Evolutionary conservation across 1,139 yeast species (phyloP), one percentile per base, ranked within the genome.

Genomic region (Lizanozyma gosingica): DNA sequence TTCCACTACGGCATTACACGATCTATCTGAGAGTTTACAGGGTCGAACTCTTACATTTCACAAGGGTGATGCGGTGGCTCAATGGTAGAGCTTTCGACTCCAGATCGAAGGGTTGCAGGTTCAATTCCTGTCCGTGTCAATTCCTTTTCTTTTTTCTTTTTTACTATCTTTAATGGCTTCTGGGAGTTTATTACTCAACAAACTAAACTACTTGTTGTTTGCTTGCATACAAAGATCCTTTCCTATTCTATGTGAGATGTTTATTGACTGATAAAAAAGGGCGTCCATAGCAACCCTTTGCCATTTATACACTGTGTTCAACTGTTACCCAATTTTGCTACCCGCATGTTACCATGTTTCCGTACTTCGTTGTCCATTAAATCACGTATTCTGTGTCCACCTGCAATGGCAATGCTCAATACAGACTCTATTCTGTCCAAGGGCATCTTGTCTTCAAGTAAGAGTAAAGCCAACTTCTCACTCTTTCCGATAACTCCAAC

Each of bases 81-180:
- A 80, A 81, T 80, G 88, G 88, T 79, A 80, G 88, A 80, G 87
- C 86, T 78, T 80, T 80, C 80, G 88, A 81, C 80, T 82, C 87
- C 87, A 80, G 49, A 54, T 56, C 63, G 55, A 57, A 57, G 52
- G 63, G 63, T 56, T 57, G 63, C 62, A 57, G 62, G 63, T 58
- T 58, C 63, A 53, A 58, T 57, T 58, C 63, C 63, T 58, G 63
- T 58, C 61, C 62, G 63, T 55, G 62, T 54, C 57, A 54, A 47
- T 52, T 52, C 54, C 51, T 54, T 52, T 46, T 41, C 40, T 44
- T 45, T 45, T 46, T 42, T 6, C 9, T 11, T 22, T 22, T 22
- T 22, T 22, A n/a, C n/a, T n/a, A n/a, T n/a, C n/a, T n/a, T n/a
- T n/a, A n/a, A n/a, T n/a, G n/a, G n/a, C n/a, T n/a, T n/a, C n/a